phyloP scores from a whole-genome alignment of 495 filamentous ascomycete species.

The Penicillium simplicissimum region DNA sequence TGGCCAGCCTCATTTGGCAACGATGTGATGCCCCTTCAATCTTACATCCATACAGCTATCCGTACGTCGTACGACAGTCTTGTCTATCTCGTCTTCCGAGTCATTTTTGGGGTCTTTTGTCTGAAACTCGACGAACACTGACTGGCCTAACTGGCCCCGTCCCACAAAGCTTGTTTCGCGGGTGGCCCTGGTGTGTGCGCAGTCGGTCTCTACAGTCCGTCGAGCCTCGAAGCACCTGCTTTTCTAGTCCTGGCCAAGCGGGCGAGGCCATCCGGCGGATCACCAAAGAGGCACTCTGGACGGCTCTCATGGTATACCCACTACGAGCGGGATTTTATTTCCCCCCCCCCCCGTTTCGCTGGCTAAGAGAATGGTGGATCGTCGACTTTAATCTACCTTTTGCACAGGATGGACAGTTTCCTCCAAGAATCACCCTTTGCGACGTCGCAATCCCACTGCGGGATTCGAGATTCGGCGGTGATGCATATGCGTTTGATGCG shows the following conservation, averaged over 20 bases:
- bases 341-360: neutral
- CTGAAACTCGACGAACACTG: neutral
- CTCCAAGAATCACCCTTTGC: too few species aligned
- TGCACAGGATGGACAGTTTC: neutral
- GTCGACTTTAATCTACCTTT: neutral
- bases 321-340: neutral
- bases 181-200: slow-evolving; percentile 7
- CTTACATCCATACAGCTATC: neutral
- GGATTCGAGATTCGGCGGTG: neutral
- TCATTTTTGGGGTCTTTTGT: neutral
- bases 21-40: slow-evolving; percentile 1
- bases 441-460: too few species aligned
- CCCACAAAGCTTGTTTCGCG: slow-evolving; percentile 28
- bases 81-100: neutral
- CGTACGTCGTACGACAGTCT: neutral
- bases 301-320: neutral
- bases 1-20: slow-evolving; percentile 11
- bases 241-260: neutral
- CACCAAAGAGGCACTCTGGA: neutral
- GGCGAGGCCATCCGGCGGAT: too few species aligned
- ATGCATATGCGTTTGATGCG: neutral
- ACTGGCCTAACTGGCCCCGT: slow-evolving; percentile 9
- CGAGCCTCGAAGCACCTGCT: slow-evolving; percentile 16
- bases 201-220: slow-evolving; percentile 1
- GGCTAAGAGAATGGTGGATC: neutral